Conservation (phyloP, 208 protist species). For the Strigomonas galati region DNA sequence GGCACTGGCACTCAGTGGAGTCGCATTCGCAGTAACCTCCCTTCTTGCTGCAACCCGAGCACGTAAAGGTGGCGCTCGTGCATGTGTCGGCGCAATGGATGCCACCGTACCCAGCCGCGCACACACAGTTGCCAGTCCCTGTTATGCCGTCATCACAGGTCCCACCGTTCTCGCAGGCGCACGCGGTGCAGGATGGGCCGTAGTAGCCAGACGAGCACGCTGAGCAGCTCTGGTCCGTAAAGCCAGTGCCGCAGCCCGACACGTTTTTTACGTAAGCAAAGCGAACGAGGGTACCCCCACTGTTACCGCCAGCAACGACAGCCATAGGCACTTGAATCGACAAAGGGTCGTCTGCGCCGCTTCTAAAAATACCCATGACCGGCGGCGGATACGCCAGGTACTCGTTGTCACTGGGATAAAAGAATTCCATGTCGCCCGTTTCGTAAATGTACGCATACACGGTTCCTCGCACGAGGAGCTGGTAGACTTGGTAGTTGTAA, state of each 20-base stretch:
- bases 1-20: constrained; percentile 3
- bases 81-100: not conserved
- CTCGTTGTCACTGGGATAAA: not conserved
- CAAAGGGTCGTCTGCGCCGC: constrained; percentile 19
- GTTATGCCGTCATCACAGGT: constrained; percentile 10
- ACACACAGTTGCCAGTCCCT: not conserved
- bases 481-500: too few species aligned
- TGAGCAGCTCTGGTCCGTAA: constrained; percentile 17
- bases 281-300: too few species aligned
- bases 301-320: too few species aligned
- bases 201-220: constrained; percentile 21
- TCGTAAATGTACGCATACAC: too few species aligned
- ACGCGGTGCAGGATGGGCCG: constrained; percentile 19
- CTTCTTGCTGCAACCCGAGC: not conserved
- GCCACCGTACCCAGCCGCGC: constrained; percentile 2
- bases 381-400: constrained; percentile 16
- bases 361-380: constrained; percentile 19
- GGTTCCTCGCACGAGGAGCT: too few species aligned
- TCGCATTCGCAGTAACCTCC: constrained; percentile 26
- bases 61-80: not conserved
- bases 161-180: constrained; percentile 1
- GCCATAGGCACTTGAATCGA: not conserved
- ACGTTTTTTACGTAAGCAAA: too few species aligned
- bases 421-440: constrained; percentile 1
- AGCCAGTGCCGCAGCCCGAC: constrained; percentile 9